Conservation (phyloP, 2,329 filamentous ascomycete genomes). For the Lecanoromycetidae sp. region DNA sequence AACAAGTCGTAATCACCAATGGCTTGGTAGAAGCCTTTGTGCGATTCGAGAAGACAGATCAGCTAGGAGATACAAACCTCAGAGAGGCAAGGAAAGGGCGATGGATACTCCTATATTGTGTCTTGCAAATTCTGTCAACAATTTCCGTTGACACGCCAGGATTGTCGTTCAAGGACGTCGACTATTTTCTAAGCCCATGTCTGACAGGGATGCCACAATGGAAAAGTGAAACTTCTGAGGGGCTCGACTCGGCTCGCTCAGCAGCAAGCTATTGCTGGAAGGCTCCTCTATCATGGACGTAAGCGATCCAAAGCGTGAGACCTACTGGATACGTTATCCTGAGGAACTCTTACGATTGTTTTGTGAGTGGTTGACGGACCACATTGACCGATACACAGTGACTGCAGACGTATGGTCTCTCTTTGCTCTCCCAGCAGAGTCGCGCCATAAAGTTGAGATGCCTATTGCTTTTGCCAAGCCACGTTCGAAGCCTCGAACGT, state of each 20-base stretch:
- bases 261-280: conserved; percentile 15
- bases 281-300: no score
- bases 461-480: no score
- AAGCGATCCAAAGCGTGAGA: no score
- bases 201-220: conserved; percentile 21
- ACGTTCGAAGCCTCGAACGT: no score
- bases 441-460: no score
- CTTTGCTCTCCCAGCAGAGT: no score
- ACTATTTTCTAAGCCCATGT: conserved; percentile 31
- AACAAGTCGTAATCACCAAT: conserved; percentile 19
- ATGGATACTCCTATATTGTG: conserved; percentile 33
- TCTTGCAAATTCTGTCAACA: conserved; percentile 31
- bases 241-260: conserved; percentile 9
- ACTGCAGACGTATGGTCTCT: no score
- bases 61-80: conserved; percentile 25
- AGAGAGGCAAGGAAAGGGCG: conserved; percentile 33
- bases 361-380: no score
- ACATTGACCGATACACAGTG: no score
- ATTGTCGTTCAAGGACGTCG: conserved; percentile 26
- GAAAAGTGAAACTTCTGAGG: not conserved
- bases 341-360: no score
- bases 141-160: conserved; percentile 31
- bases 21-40: conserved; percentile 31
- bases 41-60: conserved; percentile 29
- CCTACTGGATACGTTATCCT: no score